A percentile compares a stretch with the other conserved stretches of the same genome.
Conservation (phyloP, 2,329 filamentous ascomycete genomes). For the Hypoxylon sp. region DNA sequence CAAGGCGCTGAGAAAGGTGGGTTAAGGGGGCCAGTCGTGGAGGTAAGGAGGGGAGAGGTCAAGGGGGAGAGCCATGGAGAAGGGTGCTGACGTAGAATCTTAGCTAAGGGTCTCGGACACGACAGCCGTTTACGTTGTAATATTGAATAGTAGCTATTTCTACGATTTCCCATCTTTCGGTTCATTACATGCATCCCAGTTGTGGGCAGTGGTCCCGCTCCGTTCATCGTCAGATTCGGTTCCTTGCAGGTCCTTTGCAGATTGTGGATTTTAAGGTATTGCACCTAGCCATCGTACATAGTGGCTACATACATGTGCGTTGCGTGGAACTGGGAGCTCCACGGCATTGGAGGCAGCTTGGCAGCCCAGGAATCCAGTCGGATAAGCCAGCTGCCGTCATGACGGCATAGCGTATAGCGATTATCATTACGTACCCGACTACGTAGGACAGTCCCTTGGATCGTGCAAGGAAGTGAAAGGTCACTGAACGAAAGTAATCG, state of each 20-base stretch:
- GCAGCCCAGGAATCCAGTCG: not conserved
- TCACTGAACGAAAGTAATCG: not conserved
- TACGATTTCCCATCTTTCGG: slow-evolving; percentile 1
- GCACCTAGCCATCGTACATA: slow-evolving; percentile 16
- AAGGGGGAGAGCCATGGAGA: not conserved
- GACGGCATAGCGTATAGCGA: not conserved
- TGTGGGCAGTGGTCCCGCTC: not conserved
- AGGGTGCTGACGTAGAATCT: not conserved
- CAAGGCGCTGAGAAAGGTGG: not conserved
- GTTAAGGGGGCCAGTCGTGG: slow-evolving; percentile 1
- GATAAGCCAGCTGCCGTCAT: not conserved
- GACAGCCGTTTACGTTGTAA: slow-evolving; percentile 10
- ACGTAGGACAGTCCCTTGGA: not conserved
- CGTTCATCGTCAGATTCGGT: slow-evolving; percentile 7
- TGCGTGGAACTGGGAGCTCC: slow-evolving; percentile 2
- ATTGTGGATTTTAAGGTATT: slow-evolving; percentile 14
- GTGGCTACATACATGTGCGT: slow-evolving; percentile 8
- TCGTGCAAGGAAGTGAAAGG: not conserved
- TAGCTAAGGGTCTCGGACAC: slow-evolving; percentile 14
- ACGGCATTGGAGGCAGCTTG: not conserved
- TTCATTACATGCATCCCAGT: not conserved
- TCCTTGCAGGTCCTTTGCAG: slow-evolving; percentile 23
- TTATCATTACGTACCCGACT: slow-evolving; percentile 1
- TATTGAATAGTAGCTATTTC: slow-evolving; percentile 14
- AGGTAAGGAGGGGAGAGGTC: not conserved